phyloP scores from a whole-genome alignment of 1,284 basidiomycete species.

The Apiotrichum gamsii region DNA sequence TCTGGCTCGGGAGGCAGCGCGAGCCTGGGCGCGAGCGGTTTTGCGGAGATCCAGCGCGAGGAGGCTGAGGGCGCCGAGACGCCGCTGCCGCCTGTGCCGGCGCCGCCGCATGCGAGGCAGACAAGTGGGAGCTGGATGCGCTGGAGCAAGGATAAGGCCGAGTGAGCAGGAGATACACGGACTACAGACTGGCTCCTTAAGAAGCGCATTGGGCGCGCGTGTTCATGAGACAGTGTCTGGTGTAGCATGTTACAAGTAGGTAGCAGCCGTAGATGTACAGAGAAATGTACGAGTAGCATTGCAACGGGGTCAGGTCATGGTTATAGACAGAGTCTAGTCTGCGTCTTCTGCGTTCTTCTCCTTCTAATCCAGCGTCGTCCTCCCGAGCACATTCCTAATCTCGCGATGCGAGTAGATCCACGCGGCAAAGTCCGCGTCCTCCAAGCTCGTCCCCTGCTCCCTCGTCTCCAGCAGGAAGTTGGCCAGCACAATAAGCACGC shows the following conservation, averaged over 20 bases:
- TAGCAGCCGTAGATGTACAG: too few relatives aligned
- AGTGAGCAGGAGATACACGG: too few relatives aligned
- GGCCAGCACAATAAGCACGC: slow-evolving; percentile 86
- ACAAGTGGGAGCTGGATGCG: slow-evolving; percentile 6
- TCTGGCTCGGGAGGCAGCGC: slow-evolving; percentile 10
- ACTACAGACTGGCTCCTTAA: too few relatives aligned
- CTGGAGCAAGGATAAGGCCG: slow-evolving; percentile 13
- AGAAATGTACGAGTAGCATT: neutral
- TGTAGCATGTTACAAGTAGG: too few relatives aligned
- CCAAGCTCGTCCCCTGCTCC: slow-evolving; percentile 49
- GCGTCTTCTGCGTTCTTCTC: neutral
- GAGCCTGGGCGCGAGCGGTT: slow-evolving; percentile 13
- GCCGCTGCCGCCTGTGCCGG: too few relatives aligned
- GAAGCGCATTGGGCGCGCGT: too few relatives aligned
- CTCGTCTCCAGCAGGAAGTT: slow-evolving; percentile 84
- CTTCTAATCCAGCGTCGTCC: slow-evolving; percentile 63
- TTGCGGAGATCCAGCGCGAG: slow-evolving; percentile 35
- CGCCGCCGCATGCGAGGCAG: neutral
- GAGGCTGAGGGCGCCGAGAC: slow-evolving; percentile 28
- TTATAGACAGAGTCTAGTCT: too few relatives aligned
- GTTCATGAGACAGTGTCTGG: too few relatives aligned
- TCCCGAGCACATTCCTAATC: slow-evolving; percentile 68
- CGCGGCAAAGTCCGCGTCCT: slow-evolving; percentile 56
- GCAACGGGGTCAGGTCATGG: too few relatives aligned
- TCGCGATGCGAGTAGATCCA: slow-evolving; percentile 80